A percentile compares a stretch with the other conserved stretches of the same genome.
Evolutionary conservation across 2,329 filamentous ascomycete genomes (phyloP).

Genomic region (Colletotrichum salicis): DNA sequence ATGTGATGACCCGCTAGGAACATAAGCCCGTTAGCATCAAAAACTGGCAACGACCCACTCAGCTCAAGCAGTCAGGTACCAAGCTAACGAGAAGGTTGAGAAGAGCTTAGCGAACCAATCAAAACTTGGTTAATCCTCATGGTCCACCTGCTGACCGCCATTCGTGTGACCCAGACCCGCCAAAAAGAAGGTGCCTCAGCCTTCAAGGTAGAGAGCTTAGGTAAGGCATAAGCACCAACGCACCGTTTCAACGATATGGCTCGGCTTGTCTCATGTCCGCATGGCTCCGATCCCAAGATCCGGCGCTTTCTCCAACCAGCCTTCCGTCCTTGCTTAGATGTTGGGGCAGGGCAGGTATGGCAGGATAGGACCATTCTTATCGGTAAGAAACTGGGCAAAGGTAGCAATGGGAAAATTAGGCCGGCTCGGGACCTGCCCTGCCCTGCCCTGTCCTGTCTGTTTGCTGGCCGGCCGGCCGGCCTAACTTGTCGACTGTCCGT

Average conservation of each 20-base stretch:
- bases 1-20: conserved; percentile 37
- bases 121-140: neutral
- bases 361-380: neutral
- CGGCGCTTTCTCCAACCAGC: neutral
- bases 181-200: neutral
- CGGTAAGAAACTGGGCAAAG: neutral
- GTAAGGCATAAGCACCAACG: neutral
- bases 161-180: neutral
- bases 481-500: neutral
- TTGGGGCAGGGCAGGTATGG: conserved; percentile 17
- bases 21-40: conserved; percentile 13
- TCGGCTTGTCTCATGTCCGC: conserved; percentile 30
- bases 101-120: neutral
- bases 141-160: conserved; percentile 12
- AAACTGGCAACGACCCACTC: neutral
- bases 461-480: neutral
- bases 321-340: neutral
- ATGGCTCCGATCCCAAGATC: neutral
- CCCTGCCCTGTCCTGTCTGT: neutral
- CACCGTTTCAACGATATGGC: conserved; percentile 16
- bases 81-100: neutral
- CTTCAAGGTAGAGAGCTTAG: neutral
- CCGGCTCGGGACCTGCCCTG: neutral
- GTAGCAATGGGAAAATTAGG: neutral
- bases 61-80: neutral